These are phyloP conservation scores for Blepharisma undulans DNA, from an alignment of 169 alveolate species.

Conservation along the genomic window DNA sequence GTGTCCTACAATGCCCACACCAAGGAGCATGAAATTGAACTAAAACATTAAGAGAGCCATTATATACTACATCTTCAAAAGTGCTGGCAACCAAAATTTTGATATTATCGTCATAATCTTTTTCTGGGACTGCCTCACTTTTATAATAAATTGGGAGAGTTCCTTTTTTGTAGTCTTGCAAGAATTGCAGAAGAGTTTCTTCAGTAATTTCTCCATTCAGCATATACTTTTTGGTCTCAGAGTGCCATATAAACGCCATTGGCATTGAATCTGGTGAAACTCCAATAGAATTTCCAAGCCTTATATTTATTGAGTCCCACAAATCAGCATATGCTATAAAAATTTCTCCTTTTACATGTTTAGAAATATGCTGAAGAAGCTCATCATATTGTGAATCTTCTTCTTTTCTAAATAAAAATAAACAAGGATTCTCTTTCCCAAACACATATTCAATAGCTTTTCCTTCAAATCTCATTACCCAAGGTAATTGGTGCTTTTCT, in stretches of 20 bases:
- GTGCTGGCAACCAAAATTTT: slow-evolving; percentile 40
- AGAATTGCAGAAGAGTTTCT: background rate
- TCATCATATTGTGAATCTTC: background rate
- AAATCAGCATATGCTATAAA: slow-evolving; percentile 6
- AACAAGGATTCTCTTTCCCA: slow-evolving; percentile 29
- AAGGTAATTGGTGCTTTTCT: slow-evolving; percentile 2
- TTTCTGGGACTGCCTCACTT: slow-evolving; percentile 61
- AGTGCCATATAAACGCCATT: slow-evolving; percentile 8
- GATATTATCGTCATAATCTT: slow-evolving; percentile 44
- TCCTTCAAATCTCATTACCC: slow-evolving; percentile 25
- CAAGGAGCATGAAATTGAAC: slow-evolving; percentile 84
- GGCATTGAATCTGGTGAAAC: slow-evolving; percentile 13
- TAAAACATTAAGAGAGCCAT: slow-evolving; percentile 67
- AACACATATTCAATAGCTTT: slow-evolving; percentile 5
- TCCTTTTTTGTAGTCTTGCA: background rate
- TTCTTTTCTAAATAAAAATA: slow-evolving; percentile 38
- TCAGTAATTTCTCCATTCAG: slow-evolving; percentile 3
- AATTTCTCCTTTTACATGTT: background rate
- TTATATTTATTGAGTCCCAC: background rate
- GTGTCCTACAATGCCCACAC: slow-evolving; percentile 76
- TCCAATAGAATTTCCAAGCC: slow-evolving; percentile 33
- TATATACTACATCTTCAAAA: slow-evolving; percentile 58
- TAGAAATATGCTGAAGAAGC: background rate
- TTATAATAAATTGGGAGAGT: background rate
- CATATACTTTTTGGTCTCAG: background rate